phyloP scores from a whole-genome alignment of 768 basidiomycete genomes.

The Infundibulicybe gibba region DNA sequence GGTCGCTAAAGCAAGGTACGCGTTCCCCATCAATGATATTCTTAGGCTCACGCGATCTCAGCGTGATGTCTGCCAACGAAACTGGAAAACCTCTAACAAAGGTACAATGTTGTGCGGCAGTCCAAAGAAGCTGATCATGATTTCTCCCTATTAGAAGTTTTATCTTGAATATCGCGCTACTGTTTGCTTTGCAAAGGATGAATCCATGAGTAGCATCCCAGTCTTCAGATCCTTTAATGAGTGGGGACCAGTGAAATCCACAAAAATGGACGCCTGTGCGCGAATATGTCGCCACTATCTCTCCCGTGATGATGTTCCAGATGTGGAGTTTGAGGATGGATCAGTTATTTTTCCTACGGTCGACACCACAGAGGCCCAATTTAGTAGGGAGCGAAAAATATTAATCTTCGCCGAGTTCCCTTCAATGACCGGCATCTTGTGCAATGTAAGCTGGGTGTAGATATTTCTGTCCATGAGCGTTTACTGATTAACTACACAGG shows the following conservation, averaged over 20 bases:
- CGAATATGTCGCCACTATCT: conserved; percentile 3
- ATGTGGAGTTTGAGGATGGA: conserved; percentile 5
- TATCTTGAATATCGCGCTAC: conserved; percentile 7
- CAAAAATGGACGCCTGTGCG: conserved; percentile 7
- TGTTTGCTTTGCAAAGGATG: conserved; percentile 4
- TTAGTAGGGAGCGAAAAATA: not conserved
- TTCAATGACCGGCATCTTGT: conserved; percentile 9
- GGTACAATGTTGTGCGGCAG: not conserved
- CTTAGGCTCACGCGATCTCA: not conserved
- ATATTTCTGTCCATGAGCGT: no score
- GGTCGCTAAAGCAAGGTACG: conserved; percentile 3
- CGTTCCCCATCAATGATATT: not conserved
- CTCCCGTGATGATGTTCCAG: conserved; percentile 3
- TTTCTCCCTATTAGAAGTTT: conserved; percentile 2
- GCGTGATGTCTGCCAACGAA: not conserved
- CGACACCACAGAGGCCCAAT: not conserved
- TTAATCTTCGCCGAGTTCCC: conserved; percentile 14
- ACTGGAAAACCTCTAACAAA: not conserved
- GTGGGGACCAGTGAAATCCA: conserved; percentile 5
- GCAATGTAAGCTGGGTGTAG: conserved; percentile 15
- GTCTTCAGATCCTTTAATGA: conserved; percentile 3
- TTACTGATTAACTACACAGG: no score
- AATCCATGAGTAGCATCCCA: conserved; percentile 1
- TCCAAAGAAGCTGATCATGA: no score
- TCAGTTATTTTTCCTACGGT: conserved; percentile 1